Base-by-base conservation (phyloP, 495 filamentous ascomycete species). In the Pseudevernia furfuracea region DNA sequence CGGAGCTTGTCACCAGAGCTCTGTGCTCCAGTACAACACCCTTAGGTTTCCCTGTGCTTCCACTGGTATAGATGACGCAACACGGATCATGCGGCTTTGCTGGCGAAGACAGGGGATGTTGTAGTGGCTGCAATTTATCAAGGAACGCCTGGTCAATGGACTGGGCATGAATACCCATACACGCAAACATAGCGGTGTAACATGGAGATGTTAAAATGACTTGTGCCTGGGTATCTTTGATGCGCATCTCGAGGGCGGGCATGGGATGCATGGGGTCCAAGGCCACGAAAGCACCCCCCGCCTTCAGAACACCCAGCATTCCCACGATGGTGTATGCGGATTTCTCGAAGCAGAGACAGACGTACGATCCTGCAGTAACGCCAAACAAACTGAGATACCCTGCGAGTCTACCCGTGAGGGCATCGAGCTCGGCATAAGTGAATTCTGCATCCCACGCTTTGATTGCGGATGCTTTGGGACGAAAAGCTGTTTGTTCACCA, bases 1-100 rank as follows among this genome's bases (percentile, higher is more conserved):
- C 68, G 8, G 67, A 63, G 46, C 63, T 62, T 1, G 67, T 65
- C 0, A 55, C 58, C 5, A 73, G 58, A 3, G 66, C 53, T 28
- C 78, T 74, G 65, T 87, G 84, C 7, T 87, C 87, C 41, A 93
- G 78, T 28, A 86, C 76, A 14, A 91, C 83, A 25, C 87, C 87
- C 67, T 92, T 91, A 0, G 87, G 88, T 3, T 75, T 73, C 0
- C 88, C 87, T 1, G 84, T 88, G 37, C 79, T 86, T 6, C 87
- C 87, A 34, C 81, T 85, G 0, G 87, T 89, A 28, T 30, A 21
- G 23, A 21, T 49, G 23, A 25, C 44, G 57, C 21, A 52, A 34
- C n/a, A 65, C 38, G 34, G n/a, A 8, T 58, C 17, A 12, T 55
- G 28, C 38, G 52, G 30, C 30, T 34, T 34, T 11, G 5, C 49